Evolutionary conservation across 805 yeast genomes (phyloP).

Genomic region (Candida krabiensis): DNA sequence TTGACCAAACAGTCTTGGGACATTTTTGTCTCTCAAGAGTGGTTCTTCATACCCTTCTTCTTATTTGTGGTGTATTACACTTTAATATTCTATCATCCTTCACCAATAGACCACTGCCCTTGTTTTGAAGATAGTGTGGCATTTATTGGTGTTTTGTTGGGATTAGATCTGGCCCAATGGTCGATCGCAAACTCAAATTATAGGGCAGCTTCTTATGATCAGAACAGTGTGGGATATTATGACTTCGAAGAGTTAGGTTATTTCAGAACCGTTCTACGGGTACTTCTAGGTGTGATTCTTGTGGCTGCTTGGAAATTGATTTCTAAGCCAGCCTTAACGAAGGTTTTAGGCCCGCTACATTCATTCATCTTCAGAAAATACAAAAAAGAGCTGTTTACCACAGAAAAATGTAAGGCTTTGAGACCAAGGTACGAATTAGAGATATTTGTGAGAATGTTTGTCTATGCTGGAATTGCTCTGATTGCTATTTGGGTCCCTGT

Average conservation of each 20-base stretch:
- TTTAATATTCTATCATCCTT: slow-evolving; percentile 68
- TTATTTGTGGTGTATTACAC: slow-evolving; percentile 43
- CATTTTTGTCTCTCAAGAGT: slow-evolving; percentile 34
- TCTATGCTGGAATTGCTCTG: slow-evolving; percentile 78
- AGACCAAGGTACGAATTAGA: slow-evolving; percentile 70
- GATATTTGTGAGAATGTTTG: slow-evolving; percentile 70
- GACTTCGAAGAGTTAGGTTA: slow-evolving; percentile 43
- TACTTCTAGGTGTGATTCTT: slow-evolving; percentile 57
- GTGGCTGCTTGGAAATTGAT: slow-evolving; percentile 74
- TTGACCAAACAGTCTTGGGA: slow-evolving; percentile 47
- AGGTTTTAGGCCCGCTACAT: slow-evolving; percentile 60
- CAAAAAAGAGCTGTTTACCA: slow-evolving; percentile 2
- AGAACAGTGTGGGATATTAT: slow-evolving; percentile 40
- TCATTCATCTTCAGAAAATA: slow-evolving; percentile 4
- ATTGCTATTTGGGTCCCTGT: slow-evolving; percentile 40
- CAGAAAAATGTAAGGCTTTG: slow-evolving; percentile 45
- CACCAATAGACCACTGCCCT: slow-evolving; percentile 92
- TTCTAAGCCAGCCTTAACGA: slow-evolving; percentile 66
- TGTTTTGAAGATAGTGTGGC: slow-evolving; percentile 96
- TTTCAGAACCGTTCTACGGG: slow-evolving; percentile 42
- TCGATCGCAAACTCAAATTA: slow-evolving; percentile 27
- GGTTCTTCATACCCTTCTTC: slow-evolving; percentile 35
- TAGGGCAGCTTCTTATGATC: slow-evolving; percentile 7
- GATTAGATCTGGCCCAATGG: slow-evolving; percentile 69
- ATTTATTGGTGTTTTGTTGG: slow-evolving; percentile 82